Evolutionary conservation across 2,329 filamentous ascomycete genomes (phyloP).

Genomic region (Albifimbria verrucaria): DNA sequence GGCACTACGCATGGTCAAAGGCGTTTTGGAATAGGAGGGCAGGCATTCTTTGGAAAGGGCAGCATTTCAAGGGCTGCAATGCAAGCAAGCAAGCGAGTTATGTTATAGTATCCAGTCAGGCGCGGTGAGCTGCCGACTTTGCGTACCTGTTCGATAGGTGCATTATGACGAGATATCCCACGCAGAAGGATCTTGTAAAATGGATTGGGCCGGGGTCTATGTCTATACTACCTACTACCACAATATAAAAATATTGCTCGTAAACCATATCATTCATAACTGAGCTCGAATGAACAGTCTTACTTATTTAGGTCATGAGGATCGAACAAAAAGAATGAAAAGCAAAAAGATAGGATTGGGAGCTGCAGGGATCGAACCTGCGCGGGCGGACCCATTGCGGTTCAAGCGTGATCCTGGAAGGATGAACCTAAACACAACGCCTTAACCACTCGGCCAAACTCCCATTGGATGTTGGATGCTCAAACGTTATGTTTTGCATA

Average conservation of each 20-base stretch:
- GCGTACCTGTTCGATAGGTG: too few species aligned
- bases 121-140: too few species aligned
- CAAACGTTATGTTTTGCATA: too few species aligned
- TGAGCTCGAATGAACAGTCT: too few species aligned
- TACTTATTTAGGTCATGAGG: too few species aligned
- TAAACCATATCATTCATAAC: too few species aligned
- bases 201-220: too few species aligned
- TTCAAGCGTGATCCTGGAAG: conserved; percentile 20
- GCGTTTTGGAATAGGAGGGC: neutral
- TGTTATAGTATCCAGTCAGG: neutral
- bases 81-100: conserved; percentile 1
- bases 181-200: too few species aligned
- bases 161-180: too few species aligned
- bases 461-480: conserved; percentile 17
- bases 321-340: neutral
- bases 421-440: conserved; percentile 49
- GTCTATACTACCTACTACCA: too few species aligned
- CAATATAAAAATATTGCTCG: too few species aligned
- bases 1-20: neutral
- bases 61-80: too few species aligned
- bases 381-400: conserved; percentile 42
- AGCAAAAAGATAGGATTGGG: conserved; percentile 25
- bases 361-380: conserved; percentile 51
- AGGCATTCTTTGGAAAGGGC: neutral
- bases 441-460: conserved; percentile 55